Evolutionary conservation across 495 filamentous ascomycete species (phyloP).

Genomic region (Penicillium coffeae): DNA sequence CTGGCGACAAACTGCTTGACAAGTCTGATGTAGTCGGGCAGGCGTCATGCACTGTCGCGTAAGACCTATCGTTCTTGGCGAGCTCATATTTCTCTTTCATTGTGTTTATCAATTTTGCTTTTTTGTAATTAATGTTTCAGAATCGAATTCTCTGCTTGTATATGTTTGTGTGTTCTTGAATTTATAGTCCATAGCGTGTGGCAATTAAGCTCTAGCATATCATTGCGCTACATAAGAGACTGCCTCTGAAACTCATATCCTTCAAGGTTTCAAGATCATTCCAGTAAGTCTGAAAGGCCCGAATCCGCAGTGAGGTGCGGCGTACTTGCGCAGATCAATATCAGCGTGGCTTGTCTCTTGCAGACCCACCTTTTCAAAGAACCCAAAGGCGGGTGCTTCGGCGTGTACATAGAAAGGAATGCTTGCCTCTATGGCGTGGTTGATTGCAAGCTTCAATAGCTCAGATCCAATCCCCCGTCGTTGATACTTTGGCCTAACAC

Average conservation of each 20-base stretch:
- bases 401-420: conserved; percentile 11
- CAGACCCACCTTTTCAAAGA: conserved; percentile 15
- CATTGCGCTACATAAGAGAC: too few species aligned
- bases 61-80: too few species aligned
- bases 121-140: too few species aligned
- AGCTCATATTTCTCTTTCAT: too few species aligned
- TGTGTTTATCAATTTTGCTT: too few species aligned
- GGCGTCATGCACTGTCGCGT: background rate
- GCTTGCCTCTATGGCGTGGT: conserved; percentile 7
- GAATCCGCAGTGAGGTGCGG: conserved; percentile 17
- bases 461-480: conserved; percentile 13
- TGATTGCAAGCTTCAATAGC: conserved; percentile 10
- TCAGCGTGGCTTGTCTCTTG: conserved; percentile 15
- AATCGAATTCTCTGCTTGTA: too few species aligned
- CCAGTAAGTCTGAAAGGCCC: conserved; percentile 15
- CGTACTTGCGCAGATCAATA: conserved; percentile 20
- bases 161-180: too few species aligned
- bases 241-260: too few species aligned
- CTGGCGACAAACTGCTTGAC: background rate
- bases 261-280: conserved; percentile 17
- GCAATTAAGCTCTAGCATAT: too few species aligned
- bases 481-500: conserved; percentile 11
- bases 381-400: conserved; percentile 16
- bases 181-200: too few species aligned
- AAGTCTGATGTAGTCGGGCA: background rate